Percentiles rank a stretch among this genome's conserved stretches.
These are phyloP conservation scores for Paramecium pentaurelia DNA, from an alignment of 73 alveolate genomes.

Conservation along the genomic window DNA sequence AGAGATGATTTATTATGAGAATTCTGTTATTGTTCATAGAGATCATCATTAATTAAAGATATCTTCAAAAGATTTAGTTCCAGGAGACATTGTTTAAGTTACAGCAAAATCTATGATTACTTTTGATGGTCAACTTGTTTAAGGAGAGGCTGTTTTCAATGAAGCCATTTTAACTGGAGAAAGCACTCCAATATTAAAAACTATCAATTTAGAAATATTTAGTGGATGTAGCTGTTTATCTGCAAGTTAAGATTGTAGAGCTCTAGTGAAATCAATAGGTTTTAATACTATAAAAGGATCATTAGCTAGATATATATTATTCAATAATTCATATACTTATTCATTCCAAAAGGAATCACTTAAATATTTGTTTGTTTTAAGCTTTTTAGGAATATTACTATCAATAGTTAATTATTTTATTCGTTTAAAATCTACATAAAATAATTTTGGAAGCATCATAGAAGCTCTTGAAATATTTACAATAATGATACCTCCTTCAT, in stretches of 20 bases:
- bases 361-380: slow-evolving; percentile 60
- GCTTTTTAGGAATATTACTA: slow-evolving; percentile 24
- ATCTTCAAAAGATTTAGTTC: slow-evolving; percentile 74
- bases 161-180: slow-evolving; percentile 96
- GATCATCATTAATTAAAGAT: not conserved
- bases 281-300: slow-evolving; percentile 75
- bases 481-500: slow-evolving; percentile 80
- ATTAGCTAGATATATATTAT: slow-evolving; percentile 69
- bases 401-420: not conserved
- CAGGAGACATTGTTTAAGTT: slow-evolving; percentile 79
- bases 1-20: not conserved
- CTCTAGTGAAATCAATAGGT: slow-evolving; percentile 68
- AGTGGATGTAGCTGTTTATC: not conserved
- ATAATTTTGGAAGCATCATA: not conserved
- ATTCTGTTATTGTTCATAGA: not conserved
- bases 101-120: slow-evolving; percentile 74
- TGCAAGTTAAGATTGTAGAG: slow-evolving; percentile 30
- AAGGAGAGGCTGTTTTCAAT: slow-evolving; percentile 86
- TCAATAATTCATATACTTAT: slow-evolving; percentile 63
- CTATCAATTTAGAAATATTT: slow-evolving; percentile 35
- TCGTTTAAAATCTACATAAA: not conserved
- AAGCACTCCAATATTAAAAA: slow-evolving; percentile 81
- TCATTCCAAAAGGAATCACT: slow-evolving; percentile 68
- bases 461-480: slow-evolving; percentile 67
- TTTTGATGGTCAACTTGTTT: slow-evolving; percentile 82